These are phyloP conservation scores for Penicillium soppii DNA, from an alignment of 495 filamentous ascomycete species.

Conservation along the genomic window DNA sequence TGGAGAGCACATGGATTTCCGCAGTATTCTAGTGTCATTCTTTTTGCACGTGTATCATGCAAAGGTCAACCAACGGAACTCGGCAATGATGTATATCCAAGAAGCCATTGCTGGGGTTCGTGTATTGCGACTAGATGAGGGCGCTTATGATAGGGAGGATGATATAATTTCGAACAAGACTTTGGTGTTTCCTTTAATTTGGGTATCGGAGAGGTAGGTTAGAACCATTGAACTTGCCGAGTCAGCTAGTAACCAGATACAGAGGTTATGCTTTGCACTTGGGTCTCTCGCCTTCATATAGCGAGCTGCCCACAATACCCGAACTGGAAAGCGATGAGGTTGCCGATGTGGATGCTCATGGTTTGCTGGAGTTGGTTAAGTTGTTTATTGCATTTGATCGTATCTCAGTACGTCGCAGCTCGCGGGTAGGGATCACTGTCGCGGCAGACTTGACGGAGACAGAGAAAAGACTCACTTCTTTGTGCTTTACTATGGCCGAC, in stretches of 20 bases:
- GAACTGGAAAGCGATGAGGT: neutral
- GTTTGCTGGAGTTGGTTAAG: constrained; percentile 26
- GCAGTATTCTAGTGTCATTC: constrained; percentile 27
- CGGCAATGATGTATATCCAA: constrained; percentile 34
- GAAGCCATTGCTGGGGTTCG: constrained; percentile 27
- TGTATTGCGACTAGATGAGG: constrained; percentile 23
- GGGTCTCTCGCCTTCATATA: constrained; percentile 28
- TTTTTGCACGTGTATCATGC: constrained; percentile 38
- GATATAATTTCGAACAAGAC: constrained; percentile 22
- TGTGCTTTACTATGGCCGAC: constrained; percentile 11
- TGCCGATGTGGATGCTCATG: constrained; percentile 21
- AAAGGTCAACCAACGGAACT: constrained; percentile 29
- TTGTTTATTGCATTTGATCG: constrained; percentile 29
- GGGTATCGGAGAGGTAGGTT: constrained; percentile 34
- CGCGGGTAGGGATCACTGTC: neutral
- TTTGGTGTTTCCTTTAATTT: constrained; percentile 29
- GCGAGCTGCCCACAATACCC: constrained; percentile 9
- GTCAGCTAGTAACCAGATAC: neutral
- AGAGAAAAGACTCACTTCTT: constrained; percentile 19
- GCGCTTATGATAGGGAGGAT: neutral
- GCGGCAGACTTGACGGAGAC: constrained; percentile 15
- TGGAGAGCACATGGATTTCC: constrained; percentile 16
- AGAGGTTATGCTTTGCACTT: constrained; percentile 35
- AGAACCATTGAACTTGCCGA: neutral
- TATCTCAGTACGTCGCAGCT: constrained; percentile 12